Evolutionary conservation across 345 rosid species (phyloP).

Genomic region (Raphanus sativus): DNA sequence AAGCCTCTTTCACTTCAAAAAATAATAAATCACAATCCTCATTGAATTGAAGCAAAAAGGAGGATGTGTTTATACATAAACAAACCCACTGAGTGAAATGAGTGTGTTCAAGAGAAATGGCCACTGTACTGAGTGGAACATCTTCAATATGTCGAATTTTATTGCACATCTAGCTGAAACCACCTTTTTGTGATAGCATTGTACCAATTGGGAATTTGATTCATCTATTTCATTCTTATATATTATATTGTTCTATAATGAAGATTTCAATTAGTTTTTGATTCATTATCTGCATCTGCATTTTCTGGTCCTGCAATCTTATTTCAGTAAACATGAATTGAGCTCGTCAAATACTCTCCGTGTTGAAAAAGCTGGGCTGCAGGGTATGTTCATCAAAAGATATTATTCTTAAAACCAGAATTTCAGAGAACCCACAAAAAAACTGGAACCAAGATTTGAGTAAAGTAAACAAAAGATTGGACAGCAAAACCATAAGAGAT

Average conservation of each 20-base stretch:
- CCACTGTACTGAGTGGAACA: too few species aligned
- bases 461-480: constrained; percentile 11
- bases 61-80: too few species aligned
- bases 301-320: neutral
- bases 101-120: too few species aligned
- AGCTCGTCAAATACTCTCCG: neutral
- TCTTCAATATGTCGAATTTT: too few species aligned
- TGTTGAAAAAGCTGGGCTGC: neutral
- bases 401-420: neutral
- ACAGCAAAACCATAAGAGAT: neutral
- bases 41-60: too few species aligned
- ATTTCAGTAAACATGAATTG: neutral
- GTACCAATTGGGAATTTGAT: too few species aligned
- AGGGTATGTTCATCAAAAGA: neutral
- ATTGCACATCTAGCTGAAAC: too few species aligned
- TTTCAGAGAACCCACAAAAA: constrained; percentile 19
- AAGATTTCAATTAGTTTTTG: neutral
- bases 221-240: neutral
- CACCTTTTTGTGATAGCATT: too few species aligned
- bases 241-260: neutral
- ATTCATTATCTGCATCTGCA: neutral
- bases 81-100: too few species aligned
- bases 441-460: constrained; percentile 24
- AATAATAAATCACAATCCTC: too few species aligned
- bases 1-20: too few species aligned